Evolutionary conservation across 345 rosid species (phyloP), one percentile per base, ranked within the genome.

Genomic region (Melaleuca alternifolia): DNA sequence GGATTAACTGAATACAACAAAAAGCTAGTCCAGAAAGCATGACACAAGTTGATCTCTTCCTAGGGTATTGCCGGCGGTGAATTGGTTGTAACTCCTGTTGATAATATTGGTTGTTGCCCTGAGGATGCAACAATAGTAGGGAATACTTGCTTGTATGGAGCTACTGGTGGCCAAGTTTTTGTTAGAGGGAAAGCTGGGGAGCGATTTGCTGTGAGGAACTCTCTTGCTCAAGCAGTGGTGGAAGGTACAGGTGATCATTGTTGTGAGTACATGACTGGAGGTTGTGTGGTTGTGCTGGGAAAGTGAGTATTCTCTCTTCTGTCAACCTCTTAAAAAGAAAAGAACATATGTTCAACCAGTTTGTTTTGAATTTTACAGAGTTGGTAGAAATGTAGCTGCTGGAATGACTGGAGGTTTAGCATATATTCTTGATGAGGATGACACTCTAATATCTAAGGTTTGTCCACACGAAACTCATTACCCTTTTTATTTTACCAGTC

Each of bases 21-120:
- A 33, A 28, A 51, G 59, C 54, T 46, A 83, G 23, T 44, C 57
- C 28, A 83, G 84, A 51, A 51, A 23, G 57, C 59, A 52, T 83
- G 57, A 83, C 81, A 33, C 23, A 2, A 57, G 59, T 54, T 2
- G 13, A 50, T 44, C 51, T 86, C 50, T 77, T 76, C 20, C 51
- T 83, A 97, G 99, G 98, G 99, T 88, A 97, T 97, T 97, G 99
- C 99, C 57, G 99, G 99, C 85, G 98, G 99, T 87, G 99, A 96
- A 90, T 51, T 97, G 91, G 97, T 96, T 23, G 96, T 97, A 87
- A 93, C 94, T 84, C 97, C 99, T 14, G 94, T 93, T 52, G 98
- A 96, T 46, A 85, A 85, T 71, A 91, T 93, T 33, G 99, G 99
- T 20, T 97, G 96, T 92, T 91, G 88, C 86, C 98, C 99, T 0